These are phyloP conservation scores for Petunia axillaris DNA, from an alignment of 257 asterid genomes.

Conservation along the genomic window DNA sequence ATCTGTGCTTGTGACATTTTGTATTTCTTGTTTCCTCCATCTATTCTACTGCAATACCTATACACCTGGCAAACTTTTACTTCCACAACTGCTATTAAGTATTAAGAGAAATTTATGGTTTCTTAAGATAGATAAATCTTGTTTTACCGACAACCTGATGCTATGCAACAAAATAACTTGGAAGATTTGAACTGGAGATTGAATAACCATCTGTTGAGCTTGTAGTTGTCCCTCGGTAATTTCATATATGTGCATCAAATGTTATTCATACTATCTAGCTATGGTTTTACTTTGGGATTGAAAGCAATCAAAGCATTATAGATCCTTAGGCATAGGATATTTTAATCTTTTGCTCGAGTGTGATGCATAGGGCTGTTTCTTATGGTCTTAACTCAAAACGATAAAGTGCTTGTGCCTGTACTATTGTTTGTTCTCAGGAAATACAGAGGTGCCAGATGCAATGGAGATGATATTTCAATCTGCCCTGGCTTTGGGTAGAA, in stretches of 20 bases:
- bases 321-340: not conserved
- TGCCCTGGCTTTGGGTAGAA: slow-evolving; percentile 75
- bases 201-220: not conserved
- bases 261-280: not conserved
- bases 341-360: not conserved
- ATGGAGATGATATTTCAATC: slow-evolving; percentile 82
- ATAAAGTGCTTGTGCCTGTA: slow-evolving; percentile 1
- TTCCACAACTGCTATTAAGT: not conserved
- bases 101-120: not conserved
- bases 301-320: slow-evolving; percentile 4
- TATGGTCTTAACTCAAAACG: not conserved
- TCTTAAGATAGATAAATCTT: not conserved
- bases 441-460: slow-evolving; percentile 85
- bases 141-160: slow-evolving; percentile 3
- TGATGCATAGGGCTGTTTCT: not conserved
- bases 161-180: not conserved
- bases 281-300: not conserved
- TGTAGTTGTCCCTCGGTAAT: not conserved
- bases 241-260: slow-evolving; percentile 1
- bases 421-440: slow-evolving; percentile 51
- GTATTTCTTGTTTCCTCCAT: not conserved
- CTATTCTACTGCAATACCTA: not conserved
- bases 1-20: slow-evolving; percentile 4
- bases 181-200: not conserved
- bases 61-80: not conserved